These are phyloP conservation scores for Bromus sterilis DNA, from an alignment of 176 grass and related monocot species.

Conservation along the genomic window DNA sequence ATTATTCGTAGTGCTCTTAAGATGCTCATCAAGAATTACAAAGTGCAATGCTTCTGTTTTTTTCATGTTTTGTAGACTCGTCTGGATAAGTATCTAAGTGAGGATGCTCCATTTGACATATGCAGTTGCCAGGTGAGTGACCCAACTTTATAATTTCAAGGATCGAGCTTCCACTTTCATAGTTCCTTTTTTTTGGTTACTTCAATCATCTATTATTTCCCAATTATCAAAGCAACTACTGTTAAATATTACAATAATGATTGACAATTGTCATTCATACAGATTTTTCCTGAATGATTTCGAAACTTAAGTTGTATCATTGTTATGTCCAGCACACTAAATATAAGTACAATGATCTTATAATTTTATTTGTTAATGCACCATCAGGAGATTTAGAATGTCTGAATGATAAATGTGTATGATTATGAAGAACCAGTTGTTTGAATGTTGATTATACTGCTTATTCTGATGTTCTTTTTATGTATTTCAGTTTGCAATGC, in stretches of 20 bases:
- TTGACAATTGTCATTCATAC: neutral
- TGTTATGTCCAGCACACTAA: slow-evolving; percentile 2
- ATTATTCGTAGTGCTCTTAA: neutral
- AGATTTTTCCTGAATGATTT: neutral
- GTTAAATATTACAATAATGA: neutral
- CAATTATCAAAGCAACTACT: neutral
- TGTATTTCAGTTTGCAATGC: slow-evolving; percentile 80
- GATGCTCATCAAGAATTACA: neutral
- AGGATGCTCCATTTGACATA: slow-evolving; percentile 90
- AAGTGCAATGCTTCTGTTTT: neutral
- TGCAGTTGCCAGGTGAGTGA: slow-evolving; percentile 86
- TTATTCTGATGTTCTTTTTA: slow-evolving; percentile 6
- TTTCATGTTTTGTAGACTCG: slow-evolving; percentile 41
- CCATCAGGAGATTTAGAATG: neutral
- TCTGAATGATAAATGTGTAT: neutral
- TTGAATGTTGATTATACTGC: neutral
- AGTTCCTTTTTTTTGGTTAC: neutral
- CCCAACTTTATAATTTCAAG: neutral
- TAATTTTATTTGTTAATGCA: too few relatives aligned
- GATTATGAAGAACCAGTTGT: neutral
- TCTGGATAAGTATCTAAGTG: slow-evolving; percentile 74
- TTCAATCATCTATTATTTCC: neutral
- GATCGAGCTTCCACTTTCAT: neutral
- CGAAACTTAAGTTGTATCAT: neutral
- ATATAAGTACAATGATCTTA: neutral